Conservation (phyloP, 768 basidiomycete species). For the Cystobasidium tubakii region DNA sequence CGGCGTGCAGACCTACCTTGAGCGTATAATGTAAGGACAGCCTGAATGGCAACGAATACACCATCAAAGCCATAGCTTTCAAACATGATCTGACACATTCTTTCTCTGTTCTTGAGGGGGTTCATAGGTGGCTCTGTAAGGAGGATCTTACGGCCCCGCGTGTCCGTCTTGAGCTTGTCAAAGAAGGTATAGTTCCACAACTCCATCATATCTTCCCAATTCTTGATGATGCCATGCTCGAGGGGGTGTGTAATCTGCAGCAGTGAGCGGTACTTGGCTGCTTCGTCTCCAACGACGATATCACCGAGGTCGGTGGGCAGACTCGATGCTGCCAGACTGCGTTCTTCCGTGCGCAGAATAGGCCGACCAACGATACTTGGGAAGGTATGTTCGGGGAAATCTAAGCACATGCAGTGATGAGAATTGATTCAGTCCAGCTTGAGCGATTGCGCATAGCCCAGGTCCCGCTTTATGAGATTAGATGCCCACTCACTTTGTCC, state of each 20-base stretch:
- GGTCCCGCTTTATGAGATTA: not conserved
- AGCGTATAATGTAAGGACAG: slow-evolving; percentile 93
- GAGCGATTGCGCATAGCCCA: not conserved
- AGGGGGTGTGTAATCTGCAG: slow-evolving; percentile 96
- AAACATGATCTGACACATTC: slow-evolving; percentile 98
- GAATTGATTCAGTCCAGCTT: not conserved
- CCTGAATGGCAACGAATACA: slow-evolving; percentile 97
- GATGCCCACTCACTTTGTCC: slow-evolving; percentile 20
- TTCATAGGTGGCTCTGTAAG: slow-evolving; percentile 99
- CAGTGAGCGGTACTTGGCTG: slow-evolving; percentile 85
- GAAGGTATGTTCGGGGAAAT: slow-evolving; percentile 94
- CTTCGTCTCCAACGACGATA: slow-evolving; percentile 97
- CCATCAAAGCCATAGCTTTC: slow-evolving; percentile 95
- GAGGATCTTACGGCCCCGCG: slow-evolving; percentile 77
- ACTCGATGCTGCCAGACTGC: slow-evolving; percentile 8
- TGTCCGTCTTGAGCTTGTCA: slow-evolving; percentile 85
- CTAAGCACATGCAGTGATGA: slow-evolving; percentile 15
- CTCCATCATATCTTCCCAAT: slow-evolving; percentile 98
- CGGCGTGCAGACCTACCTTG: slow-evolving; percentile 64
- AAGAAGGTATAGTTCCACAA: slow-evolving; percentile 98
- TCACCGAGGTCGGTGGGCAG: slow-evolving; percentile 52
- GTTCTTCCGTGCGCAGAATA: slow-evolving; percentile 53
- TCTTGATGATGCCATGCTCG: slow-evolving; percentile 97
- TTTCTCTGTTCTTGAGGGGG: slow-evolving; percentile 81
- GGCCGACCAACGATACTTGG: slow-evolving; percentile 94